Percentiles rank a stretch among this genome's conserved stretches.
These are phyloP conservation scores for Galeopsis tetrahit DNA, from an alignment of 257 asterid species.

Conservation along the genomic window DNA sequence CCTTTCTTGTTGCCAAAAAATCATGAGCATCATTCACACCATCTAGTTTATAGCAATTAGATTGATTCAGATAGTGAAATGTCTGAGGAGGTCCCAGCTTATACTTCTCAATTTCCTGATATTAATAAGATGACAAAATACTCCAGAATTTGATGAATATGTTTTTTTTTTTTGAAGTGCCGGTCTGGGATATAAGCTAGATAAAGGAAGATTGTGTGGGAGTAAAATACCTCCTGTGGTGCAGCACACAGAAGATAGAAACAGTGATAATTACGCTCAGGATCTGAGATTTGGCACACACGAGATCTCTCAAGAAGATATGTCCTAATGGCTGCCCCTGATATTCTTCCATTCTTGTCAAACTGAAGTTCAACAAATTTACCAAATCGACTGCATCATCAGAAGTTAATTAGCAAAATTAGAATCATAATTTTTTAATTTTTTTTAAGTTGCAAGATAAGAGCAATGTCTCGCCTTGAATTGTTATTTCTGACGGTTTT, in stretches of 20 bases:
- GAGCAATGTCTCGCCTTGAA: slow-evolving; percentile 61
- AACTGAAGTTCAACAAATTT: slow-evolving; percentile 95
- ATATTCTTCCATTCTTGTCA: slow-evolving; percentile 77
- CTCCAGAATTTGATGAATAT: slow-evolving; percentile 29
- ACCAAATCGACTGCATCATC: slow-evolving; percentile 85
- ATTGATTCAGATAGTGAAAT: slow-evolving; percentile 85
- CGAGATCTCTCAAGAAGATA: slow-evolving; percentile 97
- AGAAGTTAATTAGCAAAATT: slow-evolving; percentile 32
- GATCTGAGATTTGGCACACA: slow-evolving; percentile 91
- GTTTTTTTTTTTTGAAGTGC: not conserved
- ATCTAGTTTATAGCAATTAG: slow-evolving; percentile 74
- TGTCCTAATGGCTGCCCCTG: slow-evolving; percentile 94
- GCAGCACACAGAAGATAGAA: slow-evolving; percentile 94
- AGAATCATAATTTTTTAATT: not conserved
- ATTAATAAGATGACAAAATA: slow-evolving; percentile 34
- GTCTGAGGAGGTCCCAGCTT: slow-evolving; percentile 75
- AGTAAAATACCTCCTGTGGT: slow-evolving; percentile 69
- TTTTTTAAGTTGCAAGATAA: not conserved
- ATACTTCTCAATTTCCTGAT: slow-evolving; percentile 79
- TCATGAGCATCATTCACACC: slow-evolving; percentile 80
- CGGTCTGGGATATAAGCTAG: slow-evolving; percentile 29
- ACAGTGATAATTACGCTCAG: slow-evolving; percentile 92
- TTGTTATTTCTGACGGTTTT: slow-evolving; percentile 93
- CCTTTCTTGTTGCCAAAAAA: slow-evolving; percentile 87
- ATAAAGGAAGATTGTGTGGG: slow-evolving; percentile 21